These are phyloP conservation scores for Colletotrichum gigasporum DNA, from an alignment of 2,329 filamentous ascomycete genomes.

Conservation along the genomic window DNA sequence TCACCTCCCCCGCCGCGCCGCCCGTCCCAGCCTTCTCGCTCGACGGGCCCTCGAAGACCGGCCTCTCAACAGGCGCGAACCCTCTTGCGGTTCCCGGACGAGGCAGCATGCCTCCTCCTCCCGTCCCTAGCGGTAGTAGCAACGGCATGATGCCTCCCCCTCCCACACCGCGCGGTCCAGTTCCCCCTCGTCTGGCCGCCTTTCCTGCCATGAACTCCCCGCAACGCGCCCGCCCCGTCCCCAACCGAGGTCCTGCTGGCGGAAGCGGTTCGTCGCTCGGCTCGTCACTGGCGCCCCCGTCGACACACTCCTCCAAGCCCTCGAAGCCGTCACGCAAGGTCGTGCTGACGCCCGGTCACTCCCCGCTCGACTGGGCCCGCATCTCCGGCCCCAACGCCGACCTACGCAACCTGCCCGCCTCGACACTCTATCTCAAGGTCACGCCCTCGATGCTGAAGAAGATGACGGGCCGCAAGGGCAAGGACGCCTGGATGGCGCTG, in stretches of 20 bases:
- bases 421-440: slow-evolving; percentile 72
- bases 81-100: slow-evolving; percentile 34
- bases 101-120: slow-evolving; percentile 30
- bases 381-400: slow-evolving; percentile 72
- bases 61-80: slow-evolving; percentile 33
- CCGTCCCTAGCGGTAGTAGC: background rate
- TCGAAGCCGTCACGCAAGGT: slow-evolving; percentile 74
- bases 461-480: slow-evolving; percentile 84
- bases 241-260: slow-evolving; percentile 48
- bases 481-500: slow-evolving; percentile 90
- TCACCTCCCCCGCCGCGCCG: slow-evolving; percentile 35
- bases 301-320: slow-evolving; percentile 61
- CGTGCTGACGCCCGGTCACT: slow-evolving; percentile 87
- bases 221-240: slow-evolving; percentile 38
- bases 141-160: slow-evolving; percentile 43
- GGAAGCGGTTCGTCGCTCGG: slow-evolving; percentile 36
- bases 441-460: slow-evolving; percentile 81
- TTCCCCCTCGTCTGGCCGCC: slow-evolving; percentile 29
- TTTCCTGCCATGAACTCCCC: slow-evolving; percentile 34
- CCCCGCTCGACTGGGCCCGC: slow-evolving; percentile 94
- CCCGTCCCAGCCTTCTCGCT: slow-evolving; percentile 58
- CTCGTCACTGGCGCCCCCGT: slow-evolving; percentile 62
- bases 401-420: slow-evolving; percentile 68
- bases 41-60: slow-evolving; percentile 30
- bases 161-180: slow-evolving; percentile 36